Base-by-base conservation (phyloP, 2,329 filamentous ascomycete genomes). In the Colletotrichum neosansevieriae region DNA sequence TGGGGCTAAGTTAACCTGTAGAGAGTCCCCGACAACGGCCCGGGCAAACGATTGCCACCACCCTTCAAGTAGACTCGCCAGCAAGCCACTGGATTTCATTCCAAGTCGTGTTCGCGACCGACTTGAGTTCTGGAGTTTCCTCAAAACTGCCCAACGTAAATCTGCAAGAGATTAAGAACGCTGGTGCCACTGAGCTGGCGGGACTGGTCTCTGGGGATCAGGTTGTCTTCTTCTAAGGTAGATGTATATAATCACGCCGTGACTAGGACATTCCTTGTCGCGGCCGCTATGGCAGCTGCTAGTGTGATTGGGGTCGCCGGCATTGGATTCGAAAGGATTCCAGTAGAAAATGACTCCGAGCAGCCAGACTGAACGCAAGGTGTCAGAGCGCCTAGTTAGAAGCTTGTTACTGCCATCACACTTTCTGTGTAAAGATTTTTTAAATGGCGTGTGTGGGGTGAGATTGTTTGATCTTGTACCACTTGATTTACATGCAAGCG, bases 21-120 rank as follows among this genome's bases (percentile, higher is more conserved):
- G 32, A 2, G 56, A 49, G 6, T 65, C 54, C n/a, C 61, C 49
- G 1, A 69, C 54, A 12, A 65, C 49, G 4, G 62, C 66, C 12
- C 54, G 50, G 6, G 62, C 61, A 24, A 54, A 53, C 0, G 66
- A 61, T 15, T 38, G 66, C n/a, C n/a, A n/a, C 65, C 10, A 63
- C 65, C 2, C 65, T 68, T 9, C 40, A 38, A 15, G 36, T 40
- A 6, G 32, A 74, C 49, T 78, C 79, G 6, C 61, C 70, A 3
- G 71, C 76, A 5, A 63, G 63, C 4, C 72, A 74, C 49, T 82
- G 80, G 80, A 79, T 80, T 34, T 77, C 65, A 2, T 68, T 65
- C 6, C 65, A 68, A 3, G 60, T 60, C 3, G 65, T 65, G 1
- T 65, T 68, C 4, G 53, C 65, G 2, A 58, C 51, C 3, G 9